Percentiles rank a stretch among this genome's conserved stretches.
phyloP scores from a whole-genome alignment of 1,139 yeast species.

The Kurtzmaniella natalensis region DNA sequence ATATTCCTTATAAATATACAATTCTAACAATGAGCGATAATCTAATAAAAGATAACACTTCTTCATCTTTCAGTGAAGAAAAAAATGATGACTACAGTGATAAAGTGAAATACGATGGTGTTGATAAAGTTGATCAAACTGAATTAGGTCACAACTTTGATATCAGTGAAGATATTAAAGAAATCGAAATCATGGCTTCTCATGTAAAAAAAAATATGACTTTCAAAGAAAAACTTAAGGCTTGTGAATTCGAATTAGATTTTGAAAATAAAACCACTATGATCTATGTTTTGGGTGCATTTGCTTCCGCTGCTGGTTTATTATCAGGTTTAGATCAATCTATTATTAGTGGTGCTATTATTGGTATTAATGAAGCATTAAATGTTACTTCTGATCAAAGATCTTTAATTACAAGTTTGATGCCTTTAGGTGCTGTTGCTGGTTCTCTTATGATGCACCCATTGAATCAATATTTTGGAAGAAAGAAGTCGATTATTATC shows the following conservation, averaged over 20 bases:
- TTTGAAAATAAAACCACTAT: constrained; percentile 42
- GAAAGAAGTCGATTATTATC: constrained; percentile 46
- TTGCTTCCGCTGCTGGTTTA: constrained; percentile 57
- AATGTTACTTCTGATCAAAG: constrained; percentile 28
- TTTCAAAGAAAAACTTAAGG: constrained; percentile 15
- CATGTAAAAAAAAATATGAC: constrained; percentile 16
- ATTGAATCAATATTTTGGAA: constrained; percentile 46
- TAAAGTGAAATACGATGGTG: constrained; percentile 6
- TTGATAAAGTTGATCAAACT: constrained; percentile 7
- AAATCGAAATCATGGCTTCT: constrained; percentile 19
- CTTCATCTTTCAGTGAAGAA: background rate
- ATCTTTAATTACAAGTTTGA: constrained; percentile 47
- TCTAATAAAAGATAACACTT: background rate
- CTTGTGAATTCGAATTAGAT: constrained; percentile 22
- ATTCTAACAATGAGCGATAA: no score
- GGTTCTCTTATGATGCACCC: constrained; percentile 49
- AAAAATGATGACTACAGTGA: no score
- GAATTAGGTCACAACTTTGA: constrained; percentile 16
- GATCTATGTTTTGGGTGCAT: constrained; percentile 43
- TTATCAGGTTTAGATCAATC: constrained; percentile 57
- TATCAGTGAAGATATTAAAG: constrained; percentile 23
- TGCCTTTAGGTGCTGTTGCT: constrained; percentile 59
- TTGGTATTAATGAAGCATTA: constrained; percentile 42
- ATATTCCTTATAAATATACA: no score
- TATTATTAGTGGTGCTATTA: constrained; percentile 53